Conservation (phyloP, 2,329 filamentous ascomycete genomes). For the Calonectria crousiana region DNA sequence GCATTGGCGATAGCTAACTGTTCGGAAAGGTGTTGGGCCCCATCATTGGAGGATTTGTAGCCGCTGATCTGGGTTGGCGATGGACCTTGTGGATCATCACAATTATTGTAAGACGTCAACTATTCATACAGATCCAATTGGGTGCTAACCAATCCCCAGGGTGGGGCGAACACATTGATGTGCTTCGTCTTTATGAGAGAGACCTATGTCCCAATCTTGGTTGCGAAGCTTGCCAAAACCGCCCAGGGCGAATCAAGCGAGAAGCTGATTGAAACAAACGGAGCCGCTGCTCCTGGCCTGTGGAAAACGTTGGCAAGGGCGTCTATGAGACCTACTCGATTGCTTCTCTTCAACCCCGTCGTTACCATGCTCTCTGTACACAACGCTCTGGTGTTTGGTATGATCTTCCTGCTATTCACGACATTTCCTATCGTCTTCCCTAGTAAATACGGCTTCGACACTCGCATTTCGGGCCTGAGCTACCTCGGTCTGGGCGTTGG, state of each 20-base stretch:
- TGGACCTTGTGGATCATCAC: slow-evolving; percentile 4
- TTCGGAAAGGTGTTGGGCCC: background rate
- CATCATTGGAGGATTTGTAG: background rate
- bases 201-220: background rate
- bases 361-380: background rate
- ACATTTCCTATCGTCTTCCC: background rate
- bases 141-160: background rate
- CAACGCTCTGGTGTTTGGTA: background rate
- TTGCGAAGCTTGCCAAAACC: background rate
- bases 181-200: background rate
- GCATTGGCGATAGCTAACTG: background rate
- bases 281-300: background rate
- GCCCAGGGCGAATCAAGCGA: background rate
- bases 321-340: background rate
- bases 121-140: background rate
- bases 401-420: background rate
- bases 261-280: background rate
- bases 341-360: background rate
- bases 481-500: background rate
- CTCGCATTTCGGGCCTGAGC: background rate
- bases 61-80: slow-evolving; percentile 1
- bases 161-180: background rate
- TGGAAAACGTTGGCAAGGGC: background rate
- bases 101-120: background rate
- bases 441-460: background rate